A percentile compares a stretch with the other conserved stretches of the same genome.
Conservation (phyloP, 179 eudicot species). For the Gypsophila paniculata region DNA sequence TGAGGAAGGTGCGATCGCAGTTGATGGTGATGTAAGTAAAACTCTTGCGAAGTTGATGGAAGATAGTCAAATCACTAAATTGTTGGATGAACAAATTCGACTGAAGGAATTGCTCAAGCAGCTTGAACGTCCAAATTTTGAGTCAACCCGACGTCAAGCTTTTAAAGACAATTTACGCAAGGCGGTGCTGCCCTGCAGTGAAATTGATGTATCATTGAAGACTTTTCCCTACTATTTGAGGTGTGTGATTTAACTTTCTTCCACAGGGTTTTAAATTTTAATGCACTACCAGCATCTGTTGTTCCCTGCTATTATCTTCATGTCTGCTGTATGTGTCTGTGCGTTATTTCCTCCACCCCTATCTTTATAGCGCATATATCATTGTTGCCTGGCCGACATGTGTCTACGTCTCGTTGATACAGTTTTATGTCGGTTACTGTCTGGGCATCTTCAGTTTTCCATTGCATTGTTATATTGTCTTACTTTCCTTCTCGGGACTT, state of each 20-base stretch:
- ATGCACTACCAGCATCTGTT: background rate
- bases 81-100: slow-evolving; percentile 52
- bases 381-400: background rate
- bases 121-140: slow-evolving; percentile 39
- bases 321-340: background rate
- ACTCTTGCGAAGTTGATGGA: slow-evolving; percentile 26
- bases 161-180: slow-evolving; percentile 60
- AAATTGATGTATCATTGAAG: slow-evolving; percentile 71
- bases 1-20: slow-evolving; percentile 40
- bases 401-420: background rate
- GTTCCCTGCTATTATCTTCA: background rate
- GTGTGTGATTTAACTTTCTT: slow-evolving; percentile 32
- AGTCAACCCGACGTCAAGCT: slow-evolving; percentile 59
- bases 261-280: slow-evolving; percentile 2
- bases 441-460: background rate
- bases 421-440: no score
- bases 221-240: slow-evolving; percentile 87
- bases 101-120: slow-evolving; percentile 48
- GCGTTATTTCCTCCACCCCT: no score
- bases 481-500: no score
- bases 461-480: background rate
- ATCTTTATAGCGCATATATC: no score
- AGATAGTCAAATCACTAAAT: slow-evolving; percentile 26
- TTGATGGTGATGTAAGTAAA: slow-evolving; percentile 43
- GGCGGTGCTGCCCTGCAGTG: slow-evolving; percentile 42